These are phyloP conservation scores for Solanum arcanum DNA, from an alignment of 257 asterid species.

Conservation along the genomic window DNA sequence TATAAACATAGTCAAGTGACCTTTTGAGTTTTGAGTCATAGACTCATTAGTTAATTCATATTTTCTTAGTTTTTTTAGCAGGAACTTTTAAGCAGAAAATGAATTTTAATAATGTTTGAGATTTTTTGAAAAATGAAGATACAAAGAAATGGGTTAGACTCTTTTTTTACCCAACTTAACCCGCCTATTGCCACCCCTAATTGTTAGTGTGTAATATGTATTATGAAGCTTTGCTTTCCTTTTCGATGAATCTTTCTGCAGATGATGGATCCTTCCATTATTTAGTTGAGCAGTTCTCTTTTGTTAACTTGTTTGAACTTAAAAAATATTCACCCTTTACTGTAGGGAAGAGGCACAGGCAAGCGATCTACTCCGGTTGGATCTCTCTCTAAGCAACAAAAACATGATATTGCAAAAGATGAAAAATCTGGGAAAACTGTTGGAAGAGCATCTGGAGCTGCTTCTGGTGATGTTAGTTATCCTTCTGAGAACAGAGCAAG, in stretches of 20 bases:
- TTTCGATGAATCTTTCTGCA: background rate
- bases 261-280: background rate
- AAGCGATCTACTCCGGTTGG: constrained; percentile 55
- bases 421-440: constrained; percentile 54
- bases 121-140: background rate
- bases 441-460: constrained; percentile 40
- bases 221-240: background rate
- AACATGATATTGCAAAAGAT: constrained; percentile 62
- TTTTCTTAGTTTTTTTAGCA: background rate
- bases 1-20: background rate
- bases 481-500: constrained; percentile 16
- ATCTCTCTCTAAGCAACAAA: constrained; percentile 63
- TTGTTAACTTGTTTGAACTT: background rate
- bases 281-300: background rate
- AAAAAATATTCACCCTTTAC: background rate
- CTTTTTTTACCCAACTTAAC: background rate
- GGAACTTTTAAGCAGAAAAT: background rate
- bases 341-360: constrained; percentile 49
- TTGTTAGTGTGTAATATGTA: background rate
- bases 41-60: background rate
- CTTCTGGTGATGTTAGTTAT: constrained; percentile 10
- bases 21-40: background rate
- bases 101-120: background rate
- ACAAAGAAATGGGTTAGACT: background rate
- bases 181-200: background rate